phyloP scores from a whole-genome alignment of 106 monocot species.

The Phalaenopsis equestris region DNA sequence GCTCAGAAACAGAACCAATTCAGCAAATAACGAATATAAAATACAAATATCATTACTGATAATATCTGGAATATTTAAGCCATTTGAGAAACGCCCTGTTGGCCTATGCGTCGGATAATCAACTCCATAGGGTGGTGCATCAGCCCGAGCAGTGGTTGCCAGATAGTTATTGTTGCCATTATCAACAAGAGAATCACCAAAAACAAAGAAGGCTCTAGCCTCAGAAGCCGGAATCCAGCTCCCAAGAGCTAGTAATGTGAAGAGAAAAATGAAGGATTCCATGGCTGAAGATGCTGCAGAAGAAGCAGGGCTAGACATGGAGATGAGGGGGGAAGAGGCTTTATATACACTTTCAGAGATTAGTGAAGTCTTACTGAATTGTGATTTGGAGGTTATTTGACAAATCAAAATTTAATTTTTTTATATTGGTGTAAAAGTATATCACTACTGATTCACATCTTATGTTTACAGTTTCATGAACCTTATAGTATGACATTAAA shows the following conservation, averaged over 20 bases:
- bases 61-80: conserved; percentile 84
- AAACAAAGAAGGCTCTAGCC: not conserved
- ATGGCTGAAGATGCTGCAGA: not conserved
- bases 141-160: conserved; percentile 73
- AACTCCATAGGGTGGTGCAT: conserved; percentile 69
- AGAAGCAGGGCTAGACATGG: not conserved
- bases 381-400: too few relatives aligned
- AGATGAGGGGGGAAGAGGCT: not conserved
- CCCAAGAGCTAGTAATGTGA: not conserved
- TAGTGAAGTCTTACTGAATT: too few relatives aligned
- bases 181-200: conserved; percentile 83
- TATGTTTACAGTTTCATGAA: too few relatives aligned
- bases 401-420: too few relatives aligned
- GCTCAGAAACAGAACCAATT: not conserved
- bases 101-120: conserved; percentile 62
- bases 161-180: conserved; percentile 94
- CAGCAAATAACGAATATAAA: not conserved
- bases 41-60: conserved; percentile 34
- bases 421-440: too few relatives aligned
- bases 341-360: not conserved
- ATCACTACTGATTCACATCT: too few relatives aligned
- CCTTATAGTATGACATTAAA: too few relatives aligned
- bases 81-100: conserved; percentile 86
- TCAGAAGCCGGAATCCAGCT: not conserved
- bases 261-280: not conserved